These are phyloP conservation scores for Hymenotorrendiella dingleyae DNA, from an alignment of 2,329 filamentous ascomycete species.

Conservation along the genomic window DNA sequence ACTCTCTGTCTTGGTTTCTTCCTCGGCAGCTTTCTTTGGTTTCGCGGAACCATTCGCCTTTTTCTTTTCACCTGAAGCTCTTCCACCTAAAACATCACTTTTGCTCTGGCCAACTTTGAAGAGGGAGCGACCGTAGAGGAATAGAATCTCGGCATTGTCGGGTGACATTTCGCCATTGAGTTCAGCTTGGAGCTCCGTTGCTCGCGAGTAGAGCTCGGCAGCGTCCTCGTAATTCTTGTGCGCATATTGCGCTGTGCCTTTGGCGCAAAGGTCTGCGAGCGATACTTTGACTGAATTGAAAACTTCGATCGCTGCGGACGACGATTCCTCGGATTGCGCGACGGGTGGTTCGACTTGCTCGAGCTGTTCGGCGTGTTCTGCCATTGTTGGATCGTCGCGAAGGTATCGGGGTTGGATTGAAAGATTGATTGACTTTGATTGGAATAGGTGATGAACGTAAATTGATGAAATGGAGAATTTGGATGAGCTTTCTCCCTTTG, in stretches of 20 bases:
- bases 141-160: conserved; percentile 89
- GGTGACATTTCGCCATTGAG: conserved; percentile 88
- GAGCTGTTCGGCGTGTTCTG: conserved; percentile 18
- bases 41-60: conserved; percentile 39
- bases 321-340: conserved; percentile 17
- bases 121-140: conserved; percentile 86
- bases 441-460: neutral
- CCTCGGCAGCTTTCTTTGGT: conserved; percentile 31
- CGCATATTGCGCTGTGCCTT: conserved; percentile 78
- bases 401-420: neutral
- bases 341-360: conserved; percentile 25
- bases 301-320: conserved; percentile 22
- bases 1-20: conserved; percentile 26
- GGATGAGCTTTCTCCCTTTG: too few species aligned
- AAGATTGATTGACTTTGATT: neutral
- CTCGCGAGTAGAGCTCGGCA: conserved; percentile 80
- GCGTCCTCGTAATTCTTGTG: conserved; percentile 85
- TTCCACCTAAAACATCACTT: conserved; percentile 87
- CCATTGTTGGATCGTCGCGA: neutral
- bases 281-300: conserved; percentile 47
- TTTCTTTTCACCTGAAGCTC: conserved; percentile 55
- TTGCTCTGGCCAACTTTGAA: conserved; percentile 93
- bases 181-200: conserved; percentile 82
- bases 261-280: conserved; percentile 69
- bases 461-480: neutral